phyloP scores from a whole-genome alignment of 2,329 filamentous ascomycete species.

The Onygenales sp. region DNA sequence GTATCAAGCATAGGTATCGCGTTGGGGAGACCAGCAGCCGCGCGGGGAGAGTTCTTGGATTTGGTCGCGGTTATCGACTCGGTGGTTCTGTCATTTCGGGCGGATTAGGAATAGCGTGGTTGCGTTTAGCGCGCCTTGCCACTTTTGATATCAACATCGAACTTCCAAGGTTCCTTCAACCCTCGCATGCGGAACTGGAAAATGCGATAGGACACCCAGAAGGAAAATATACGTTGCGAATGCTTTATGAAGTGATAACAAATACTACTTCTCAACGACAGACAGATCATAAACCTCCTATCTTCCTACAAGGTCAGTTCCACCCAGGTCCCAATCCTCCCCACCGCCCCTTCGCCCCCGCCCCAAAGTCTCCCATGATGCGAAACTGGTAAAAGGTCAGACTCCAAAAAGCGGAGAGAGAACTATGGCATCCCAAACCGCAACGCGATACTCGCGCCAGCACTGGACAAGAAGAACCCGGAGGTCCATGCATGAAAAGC shows the following conservation, averaged over 20 bases:
- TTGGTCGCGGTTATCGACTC: too few species aligned
- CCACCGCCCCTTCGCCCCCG: slow-evolving; percentile 1
- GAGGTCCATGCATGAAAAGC: background rate
- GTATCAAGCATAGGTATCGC: background rate
- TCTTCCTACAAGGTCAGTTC: background rate
- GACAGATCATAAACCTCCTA: background rate
- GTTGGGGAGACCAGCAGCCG: background rate
- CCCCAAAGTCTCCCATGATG: slow-evolving; percentile 31
- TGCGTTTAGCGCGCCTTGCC: too few species aligned
- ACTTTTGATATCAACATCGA: background rate
- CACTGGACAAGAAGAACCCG: background rate
- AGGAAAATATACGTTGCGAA: background rate
- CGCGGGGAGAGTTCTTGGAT: too few species aligned
- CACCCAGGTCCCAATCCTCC: slow-evolving; percentile 1
- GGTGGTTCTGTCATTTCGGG: too few species aligned
- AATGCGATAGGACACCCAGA: background rate
- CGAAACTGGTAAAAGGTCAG: slow-evolving; percentile 39
- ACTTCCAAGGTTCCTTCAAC: background rate
- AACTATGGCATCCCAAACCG: slow-evolving; percentile 4
- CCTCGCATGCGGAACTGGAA: background rate
- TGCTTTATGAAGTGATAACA: background rate
- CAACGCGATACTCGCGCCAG: slow-evolving; percentile 1
- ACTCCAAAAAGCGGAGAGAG: slow-evolving; percentile 17
- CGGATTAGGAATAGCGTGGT: too few species aligned
- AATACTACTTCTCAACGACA: background rate